Conservation (phyloP, 2,329 filamentous ascomycete species). For the Botryotinia narcissicola region DNA sequence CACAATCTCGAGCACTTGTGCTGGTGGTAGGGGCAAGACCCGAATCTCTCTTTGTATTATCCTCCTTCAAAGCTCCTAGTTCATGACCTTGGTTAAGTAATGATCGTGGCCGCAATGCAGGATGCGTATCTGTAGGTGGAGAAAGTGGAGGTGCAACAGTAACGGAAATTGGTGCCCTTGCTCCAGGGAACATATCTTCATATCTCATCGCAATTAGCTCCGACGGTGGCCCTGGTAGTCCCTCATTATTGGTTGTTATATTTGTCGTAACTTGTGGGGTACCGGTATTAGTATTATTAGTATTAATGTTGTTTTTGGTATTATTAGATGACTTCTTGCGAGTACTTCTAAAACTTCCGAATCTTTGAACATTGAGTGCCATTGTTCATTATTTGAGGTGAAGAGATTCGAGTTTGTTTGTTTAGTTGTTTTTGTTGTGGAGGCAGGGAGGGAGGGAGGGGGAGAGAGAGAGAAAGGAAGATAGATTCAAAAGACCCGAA, state of each 20-base stretch:
- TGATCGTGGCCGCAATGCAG: constrained; percentile 30
- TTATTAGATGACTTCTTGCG: background rate
- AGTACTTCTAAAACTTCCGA: constrained; percentile 15
- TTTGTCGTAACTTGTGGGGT: constrained; percentile 15
- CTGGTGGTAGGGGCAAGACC: constrained; percentile 50
- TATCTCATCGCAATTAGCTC: constrained; percentile 55
- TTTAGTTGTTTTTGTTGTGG: background rate
- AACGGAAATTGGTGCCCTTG: constrained; percentile 54
- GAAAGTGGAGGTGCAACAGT: constrained; percentile 34
- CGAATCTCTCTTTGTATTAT: constrained; percentile 51
- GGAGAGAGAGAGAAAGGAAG: no score
- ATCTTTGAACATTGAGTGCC: constrained; percentile 1
- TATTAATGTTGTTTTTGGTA: background rate
- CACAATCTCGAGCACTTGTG: constrained; percentile 40
- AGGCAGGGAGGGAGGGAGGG: background rate
- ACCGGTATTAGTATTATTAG: background rate
- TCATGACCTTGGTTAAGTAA: constrained; percentile 11
- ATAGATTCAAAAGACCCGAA: background rate
- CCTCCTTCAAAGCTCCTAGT: constrained; percentile 42
- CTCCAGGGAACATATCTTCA: constrained; percentile 55
- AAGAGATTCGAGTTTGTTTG: background rate
- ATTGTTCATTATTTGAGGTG: constrained; percentile 11
- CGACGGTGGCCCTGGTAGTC: constrained; percentile 33
- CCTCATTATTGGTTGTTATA: constrained; percentile 24
- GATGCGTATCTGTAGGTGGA: constrained; percentile 35